A percentile compares a stretch with the other conserved stretches of the same genome.
These are phyloP conservation scores for Tolypocladium sp. DNA, from an alignment of 2,329 filamentous ascomycete species.

Conservation along the genomic window DNA sequence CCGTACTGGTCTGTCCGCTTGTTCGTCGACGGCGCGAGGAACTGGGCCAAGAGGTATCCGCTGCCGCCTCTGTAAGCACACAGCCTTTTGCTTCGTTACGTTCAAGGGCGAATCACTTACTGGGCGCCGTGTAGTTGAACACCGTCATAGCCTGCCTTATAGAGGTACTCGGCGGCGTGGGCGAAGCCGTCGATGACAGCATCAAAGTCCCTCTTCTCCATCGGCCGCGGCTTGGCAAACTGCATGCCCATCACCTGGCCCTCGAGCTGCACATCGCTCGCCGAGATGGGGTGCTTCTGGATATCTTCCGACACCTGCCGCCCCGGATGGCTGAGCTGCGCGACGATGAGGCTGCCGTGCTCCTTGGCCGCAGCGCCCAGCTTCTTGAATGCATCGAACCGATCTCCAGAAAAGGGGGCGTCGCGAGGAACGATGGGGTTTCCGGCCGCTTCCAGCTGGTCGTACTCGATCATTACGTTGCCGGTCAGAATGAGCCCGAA, in stretches of 20 bases:
- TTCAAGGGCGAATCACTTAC: constrained; percentile 7
- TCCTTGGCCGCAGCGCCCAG: constrained; percentile 45
- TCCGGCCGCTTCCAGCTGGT: constrained; percentile 45
- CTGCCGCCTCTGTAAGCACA: constrained; percentile 2
- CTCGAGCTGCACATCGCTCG: constrained; percentile 27
- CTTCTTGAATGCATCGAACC: constrained; percentile 53
- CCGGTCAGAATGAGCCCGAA: constrained; percentile 51
- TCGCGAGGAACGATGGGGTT: constrained; percentile 49
- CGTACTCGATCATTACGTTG: constrained; percentile 55
- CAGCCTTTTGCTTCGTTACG: background rate
- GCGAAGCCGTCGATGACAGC: constrained; percentile 51
- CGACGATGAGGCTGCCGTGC: constrained; percentile 50
- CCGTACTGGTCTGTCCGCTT: constrained; percentile 43
- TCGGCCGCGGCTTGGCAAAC: constrained; percentile 41
- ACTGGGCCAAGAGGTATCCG: constrained; percentile 45
- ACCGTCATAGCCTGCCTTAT: constrained; percentile 52
- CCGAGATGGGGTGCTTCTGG: constrained; percentile 28
- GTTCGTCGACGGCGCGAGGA: constrained; percentile 40
- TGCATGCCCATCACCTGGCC: constrained; percentile 12
- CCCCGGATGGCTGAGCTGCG: constrained; percentile 54
- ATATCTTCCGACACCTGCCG: constrained; percentile 7
- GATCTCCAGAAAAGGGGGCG: constrained; percentile 39
- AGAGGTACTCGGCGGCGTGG: constrained; percentile 50
- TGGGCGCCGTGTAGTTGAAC: constrained; percentile 44
- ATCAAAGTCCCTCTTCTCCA: constrained; percentile 44